Base-by-base conservation (phyloP, 2,329 filamentous ascomycete genomes). In the Herpotrichia juniperi region DNA sequence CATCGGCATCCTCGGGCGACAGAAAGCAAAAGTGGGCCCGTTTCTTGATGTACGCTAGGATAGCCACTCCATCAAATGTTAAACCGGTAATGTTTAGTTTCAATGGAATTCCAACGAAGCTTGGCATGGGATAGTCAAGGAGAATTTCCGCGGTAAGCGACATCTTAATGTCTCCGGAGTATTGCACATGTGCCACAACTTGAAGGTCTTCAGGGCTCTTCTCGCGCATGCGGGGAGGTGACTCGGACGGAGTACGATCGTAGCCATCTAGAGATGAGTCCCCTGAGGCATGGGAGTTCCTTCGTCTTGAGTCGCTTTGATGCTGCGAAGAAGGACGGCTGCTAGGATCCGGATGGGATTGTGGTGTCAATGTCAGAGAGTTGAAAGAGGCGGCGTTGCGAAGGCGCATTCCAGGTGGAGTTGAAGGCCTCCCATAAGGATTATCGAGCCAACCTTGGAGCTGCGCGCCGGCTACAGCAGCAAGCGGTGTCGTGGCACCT, bases 41-140 rank as follows among this genome's bases (percentile, higher is more conserved):
- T 74, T 89, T 91, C 58, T 93, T 87, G 59, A 97, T 96, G 74
- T 96, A 89, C 9, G 94, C 94, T 51, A 97, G 76, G 42, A 97
- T 90, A 1, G 93, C 93, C 9, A 97, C 90, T 1, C 94, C 94
- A 69, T 99, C 93, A 75, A 99, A 99, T 0, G 90, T 92, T 54
- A 99, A 77, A 0, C 94, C 94, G 0, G 94, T 97, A 62, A 99
- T 96, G 72, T 93, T 96, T 22, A 99, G 81, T 73, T 94, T 93
- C 42, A 99, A 83, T 1, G 94, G 94, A 55, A 99, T 93, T 11
- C 93, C 92, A 2, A 97, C 93, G 67, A 99, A 99, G 77, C 91
- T 96, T 34, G 93, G 93, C 91, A 97, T 97, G 1, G 94, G 94
- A 72, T 99, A 99, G 75, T 99, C 94, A 28, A 99, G 86, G 26